Percentiles rank a stretch among this genome's conserved stretches.
Evolutionary conservation across 2,329 filamentous ascomycete genomes (phyloP).

Genomic region (Ilyonectria robusta): DNA sequence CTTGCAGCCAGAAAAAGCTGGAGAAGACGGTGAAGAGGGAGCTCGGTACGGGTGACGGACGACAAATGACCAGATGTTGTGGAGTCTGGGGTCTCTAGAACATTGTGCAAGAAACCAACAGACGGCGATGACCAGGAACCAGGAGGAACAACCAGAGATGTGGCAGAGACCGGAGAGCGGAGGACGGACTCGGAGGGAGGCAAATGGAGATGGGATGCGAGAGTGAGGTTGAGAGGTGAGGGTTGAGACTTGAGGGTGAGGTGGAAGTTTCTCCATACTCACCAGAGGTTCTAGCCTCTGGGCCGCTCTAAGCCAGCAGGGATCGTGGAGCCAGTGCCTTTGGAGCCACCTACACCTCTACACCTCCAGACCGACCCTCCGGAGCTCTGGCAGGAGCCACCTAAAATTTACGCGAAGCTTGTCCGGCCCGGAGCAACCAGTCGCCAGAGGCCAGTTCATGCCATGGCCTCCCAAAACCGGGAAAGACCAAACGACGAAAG

Average conservation of each 20-base stretch:
- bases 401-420: constrained; percentile 50
- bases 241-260: constrained; percentile 54
- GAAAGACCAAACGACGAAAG: background rate
- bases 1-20: constrained; percentile 38
- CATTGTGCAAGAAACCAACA: constrained; percentile 56
- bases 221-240: constrained; percentile 40
- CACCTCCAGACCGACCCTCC: constrained; percentile 17
- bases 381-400: constrained; percentile 37
- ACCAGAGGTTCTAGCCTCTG: constrained; percentile 44
- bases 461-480: constrained; percentile 14
- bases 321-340: constrained; percentile 31
- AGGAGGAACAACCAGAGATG: constrained; percentile 58
- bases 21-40: constrained; percentile 30
- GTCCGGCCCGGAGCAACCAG: constrained; percentile 33
- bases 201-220: constrained; percentile 43
- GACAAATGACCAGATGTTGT: constrained; percentile 45
- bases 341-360: constrained; percentile 12
- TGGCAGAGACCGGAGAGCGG: constrained; percentile 50
- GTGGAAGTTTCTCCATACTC: constrained; percentile 58
- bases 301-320: constrained; percentile 42
- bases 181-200: constrained; percentile 42
- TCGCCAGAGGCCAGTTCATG: constrained; percentile 15
- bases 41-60: constrained; percentile 37
- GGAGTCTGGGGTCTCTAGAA: constrained; percentile 54
- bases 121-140: constrained; percentile 56